Base-by-base conservation (phyloP, 78 protist genomes). In the Cavenderia fasciculata region DNA sequence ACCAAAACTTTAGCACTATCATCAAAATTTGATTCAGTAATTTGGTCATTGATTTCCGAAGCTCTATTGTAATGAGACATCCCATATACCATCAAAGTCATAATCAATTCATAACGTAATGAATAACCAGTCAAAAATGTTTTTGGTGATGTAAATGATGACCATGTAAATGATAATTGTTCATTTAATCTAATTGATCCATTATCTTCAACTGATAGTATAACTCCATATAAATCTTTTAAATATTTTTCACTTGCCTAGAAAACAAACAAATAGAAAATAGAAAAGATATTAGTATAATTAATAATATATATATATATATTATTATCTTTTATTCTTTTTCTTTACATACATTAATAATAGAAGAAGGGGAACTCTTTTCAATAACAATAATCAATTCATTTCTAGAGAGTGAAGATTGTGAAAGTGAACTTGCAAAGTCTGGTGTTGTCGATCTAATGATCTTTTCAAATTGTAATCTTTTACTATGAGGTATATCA, bases 381-480 rank as follows among this genome's bases (percentile, higher is more conserved):
- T 82, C 90, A 1, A 82, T 82, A 14, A 82, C 61, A 18, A 82
- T 65, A 21, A 82, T 54, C 46, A 82, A 18, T 82, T 82, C 90
- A 68, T 68, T 82, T 68, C 90, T 65, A 21, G 51, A 12, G 41
- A 29, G 69, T 25, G 78, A 68, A 21, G 90, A 43, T 11, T 23
- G 16, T 29, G 90, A 62, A 31, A 82, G 29, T 7, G 25, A 10
- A 14, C 34, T n/a, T 14, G 54, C 19, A 5, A 78, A 82, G 41
- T 82, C 52, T 44, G 76, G 69, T 82, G 90, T 57, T 56, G 65
- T 76, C 3, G 71, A 49, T 57, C 90, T 56, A 23, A 82, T 69
- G 31, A 68, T 56, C 68, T 65, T 82, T 68, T 82, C 90, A 68
- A 82, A 82, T 29, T 82, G 90, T 19, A 82, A n/a, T 43, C 90